Base-by-base conservation (phyloP, 768 basidiomycete genomes). In the Tricholoma flavovirens region DNA sequence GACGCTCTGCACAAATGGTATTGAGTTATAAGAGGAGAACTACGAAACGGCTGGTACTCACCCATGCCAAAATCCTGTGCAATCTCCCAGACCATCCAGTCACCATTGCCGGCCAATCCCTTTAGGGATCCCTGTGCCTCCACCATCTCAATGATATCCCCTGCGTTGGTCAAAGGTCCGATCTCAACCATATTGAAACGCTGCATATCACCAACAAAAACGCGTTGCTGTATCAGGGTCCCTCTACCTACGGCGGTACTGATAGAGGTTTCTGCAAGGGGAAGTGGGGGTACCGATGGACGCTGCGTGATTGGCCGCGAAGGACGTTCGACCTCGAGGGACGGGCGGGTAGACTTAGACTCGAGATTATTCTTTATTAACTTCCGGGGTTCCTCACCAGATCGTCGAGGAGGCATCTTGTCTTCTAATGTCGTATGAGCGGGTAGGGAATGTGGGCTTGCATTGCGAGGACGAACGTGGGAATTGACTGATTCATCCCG, bases 41-140 rank as follows among this genome's bases (percentile, higher is more conserved):
- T 5, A 45, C 45, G 17, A 55, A 22, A 30, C 46, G 62, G 57
- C 54, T 30, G 5, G 49, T 21, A 69, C 83, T 55, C 66, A 95
- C 94, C 94, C 85, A 95, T 88, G 56, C 93, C 94, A 66, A 94
- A 88, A 65, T 94, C 90, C 60, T 91, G 88, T 32, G 90, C 90
- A 26, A 95, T 70, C 72, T 98, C 96, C 68, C 82, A 95, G 26
- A 98, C 68, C 80, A 94, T 93, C 90, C 92, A 97, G 5, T 82
- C 85, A 4, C 78, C 84, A n/a, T 70, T 75, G 1, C 81, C 82
- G 2, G 70, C 71, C 71, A 78, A 81, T 46, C 81, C 80, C 42
- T 79, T 79, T 43, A 96, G 69, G 54, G 82, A 79, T 10, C 88
- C 90, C 64, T 87, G 83, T 15, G 71, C 71, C 40, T 86, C 81